A percentile compares a stretch with the other conserved stretches of the same genome.
Evolutionary conservation across 2,329 filamentous ascomycete species (phyloP).

Genomic region (Fusarium pseudoanthophilum): DNA sequence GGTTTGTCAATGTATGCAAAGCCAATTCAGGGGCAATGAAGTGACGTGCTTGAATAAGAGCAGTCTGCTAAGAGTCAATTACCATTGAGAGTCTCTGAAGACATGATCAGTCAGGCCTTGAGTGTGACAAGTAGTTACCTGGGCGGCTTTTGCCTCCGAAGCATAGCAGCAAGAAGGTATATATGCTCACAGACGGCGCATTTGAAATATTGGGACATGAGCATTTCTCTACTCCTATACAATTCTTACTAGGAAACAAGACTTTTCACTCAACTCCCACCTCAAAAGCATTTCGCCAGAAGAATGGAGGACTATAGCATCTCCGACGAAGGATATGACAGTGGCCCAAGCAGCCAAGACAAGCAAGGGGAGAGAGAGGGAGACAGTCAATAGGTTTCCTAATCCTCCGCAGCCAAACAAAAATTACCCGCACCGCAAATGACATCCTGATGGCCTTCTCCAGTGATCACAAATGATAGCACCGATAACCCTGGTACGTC

Average conservation of each 20-base stretch:
- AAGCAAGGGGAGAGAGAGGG: not conserved
- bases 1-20: accelerated
- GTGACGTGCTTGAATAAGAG: not conserved
- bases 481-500: not conserved
- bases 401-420: not conserved
- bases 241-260: not conserved
- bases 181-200: accelerated
- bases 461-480: no score
- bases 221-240: not conserved
- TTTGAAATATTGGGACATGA: accelerated
- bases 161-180: not conserved
- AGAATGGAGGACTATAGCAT: not conserved
- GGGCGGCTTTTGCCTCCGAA: not conserved
- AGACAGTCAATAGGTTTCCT: not conserved
- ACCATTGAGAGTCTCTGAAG: accelerated
- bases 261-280: not conserved
- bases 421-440: not conserved
- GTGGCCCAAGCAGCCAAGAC: not conserved
- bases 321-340: not conserved
- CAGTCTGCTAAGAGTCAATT: accelerated
- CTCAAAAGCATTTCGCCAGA: accelerated
- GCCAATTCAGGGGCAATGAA: accelerated
- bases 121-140: not conserved
- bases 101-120: not conserved
- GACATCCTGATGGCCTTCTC: not conserved